Evolutionary conservation across 768 basidiomycete species (phyloP), one percentile per base, ranked within the genome.

Genomic region (Boletus tomentosulus): DNA sequence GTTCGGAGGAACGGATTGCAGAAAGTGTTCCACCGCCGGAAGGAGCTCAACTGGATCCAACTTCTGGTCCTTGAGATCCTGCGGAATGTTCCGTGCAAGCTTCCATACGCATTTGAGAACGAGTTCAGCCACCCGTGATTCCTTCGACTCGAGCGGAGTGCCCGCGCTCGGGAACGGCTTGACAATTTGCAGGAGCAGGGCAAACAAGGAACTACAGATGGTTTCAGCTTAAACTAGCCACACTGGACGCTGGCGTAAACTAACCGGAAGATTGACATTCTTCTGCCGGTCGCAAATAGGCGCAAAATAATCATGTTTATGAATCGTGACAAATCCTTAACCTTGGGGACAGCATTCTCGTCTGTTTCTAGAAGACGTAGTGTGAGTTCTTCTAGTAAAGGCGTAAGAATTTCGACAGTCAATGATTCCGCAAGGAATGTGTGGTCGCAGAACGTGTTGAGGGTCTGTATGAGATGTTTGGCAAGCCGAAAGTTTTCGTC

Each of bases 51-150:
- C 86, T 19, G 94, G 89, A 66, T 92, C 89, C 34, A 99, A 77
- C 19, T 83, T 78, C 4, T 82, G 76, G 41, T 92, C 87, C 57
- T 82, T 82, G 44, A 99, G 79, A 67, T 95, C 92, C 64, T 94
- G 90, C 6, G 93, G 93, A 46, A 98, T 92, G 58, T 92, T 95
- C 59, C 95, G 81, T 6, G 93, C 93, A 52, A 98, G 74, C 73
- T 99, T 99, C 97, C 97, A 98, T 27, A 99, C 84, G 71, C 97
- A 99, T 75, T 98, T 96, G 54, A 94, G 71, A 16, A 92, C 92
- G 22, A 98, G 80, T 68, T 98, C 95, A 2, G 93, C 92, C 19
- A 98, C 89, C 62, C 89, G 89, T 0, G 89, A 81, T 62, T 91
- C 89, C 57, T 89, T 86, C 3, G 92, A 87, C 39, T 93, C 86